Evolutionary conservation across 495 filamentous ascomycete genomes (phyloP).

Genomic region (Trichoderma virens): DNA sequence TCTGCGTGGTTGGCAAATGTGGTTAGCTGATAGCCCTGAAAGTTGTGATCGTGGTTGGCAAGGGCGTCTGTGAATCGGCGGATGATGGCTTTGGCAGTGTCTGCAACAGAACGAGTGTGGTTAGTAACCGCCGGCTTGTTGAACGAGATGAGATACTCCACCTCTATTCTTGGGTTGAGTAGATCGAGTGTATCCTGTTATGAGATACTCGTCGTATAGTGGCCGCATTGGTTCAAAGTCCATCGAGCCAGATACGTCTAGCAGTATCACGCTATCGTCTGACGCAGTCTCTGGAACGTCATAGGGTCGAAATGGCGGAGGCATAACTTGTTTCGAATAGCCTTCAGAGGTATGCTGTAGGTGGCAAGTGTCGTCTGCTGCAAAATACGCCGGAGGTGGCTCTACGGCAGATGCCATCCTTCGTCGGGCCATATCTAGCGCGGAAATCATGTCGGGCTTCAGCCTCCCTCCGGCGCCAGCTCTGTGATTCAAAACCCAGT

Average conservation of each 20-base stretch:
- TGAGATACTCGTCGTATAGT: constrained; percentile 35
- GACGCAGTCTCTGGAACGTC: constrained; percentile 28
- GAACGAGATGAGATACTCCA: constrained; percentile 10
- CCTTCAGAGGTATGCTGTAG: constrained; percentile 29
- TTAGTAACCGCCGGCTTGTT: background rate
- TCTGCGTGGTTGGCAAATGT: constrained; percentile 32
- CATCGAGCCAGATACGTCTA: constrained; percentile 42
- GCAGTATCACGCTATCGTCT: constrained; percentile 40
- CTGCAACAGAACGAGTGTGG: constrained; percentile 18
- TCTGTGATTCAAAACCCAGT: constrained; percentile 42
- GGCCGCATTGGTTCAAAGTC: constrained; percentile 35
- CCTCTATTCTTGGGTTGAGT: constrained; percentile 42
- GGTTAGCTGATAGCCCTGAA: constrained; percentile 33
- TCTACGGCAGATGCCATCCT: constrained; percentile 37
- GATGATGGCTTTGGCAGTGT: constrained; percentile 36
- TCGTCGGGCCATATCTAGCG: constrained; percentile 31
- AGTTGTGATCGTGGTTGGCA: constrained; percentile 34
- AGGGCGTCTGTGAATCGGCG: constrained; percentile 38
- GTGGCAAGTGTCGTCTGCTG: constrained; percentile 33
- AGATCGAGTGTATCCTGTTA: constrained; percentile 28
- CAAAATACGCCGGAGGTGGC: constrained; percentile 31
- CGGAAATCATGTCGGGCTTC: constrained; percentile 39
- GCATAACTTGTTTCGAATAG: constrained; percentile 40
- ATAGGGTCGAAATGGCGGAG: constrained; percentile 26
- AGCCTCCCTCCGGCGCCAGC: constrained; percentile 23